Conservation (phyloP, 805 yeast genomes). For the Lachancea sp. region DNA sequence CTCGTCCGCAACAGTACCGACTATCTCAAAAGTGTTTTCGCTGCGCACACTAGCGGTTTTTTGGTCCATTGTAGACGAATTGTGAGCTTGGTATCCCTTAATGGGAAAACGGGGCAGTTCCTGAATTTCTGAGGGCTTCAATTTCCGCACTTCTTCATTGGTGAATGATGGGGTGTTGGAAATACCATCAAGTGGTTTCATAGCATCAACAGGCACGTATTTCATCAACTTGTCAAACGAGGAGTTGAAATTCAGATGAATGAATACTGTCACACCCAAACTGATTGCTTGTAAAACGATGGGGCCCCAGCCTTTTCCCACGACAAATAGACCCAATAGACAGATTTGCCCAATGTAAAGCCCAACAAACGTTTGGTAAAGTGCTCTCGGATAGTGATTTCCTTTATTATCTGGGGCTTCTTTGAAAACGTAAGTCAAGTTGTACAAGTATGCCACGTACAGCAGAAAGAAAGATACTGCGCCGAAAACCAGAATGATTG, state of each 20-base stretch:
- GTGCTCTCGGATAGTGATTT: conserved; percentile 76
- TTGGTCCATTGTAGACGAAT: conserved; percentile 10
- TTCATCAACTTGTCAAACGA: conserved; percentile 61
- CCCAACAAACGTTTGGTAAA: conserved; percentile 84
- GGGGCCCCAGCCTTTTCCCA: conserved; percentile 95
- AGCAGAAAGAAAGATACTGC: conserved; percentile 61
- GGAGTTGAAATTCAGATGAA: conserved; percentile 54
- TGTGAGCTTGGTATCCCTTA: conserved; percentile 22
- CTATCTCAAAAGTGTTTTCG: conserved; percentile 24
- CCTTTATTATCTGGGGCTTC: conserved; percentile 77
- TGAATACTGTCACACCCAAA: conserved; percentile 57
- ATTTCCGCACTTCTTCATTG: conserved; percentile 11
- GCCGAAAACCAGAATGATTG: conserved; percentile 72
- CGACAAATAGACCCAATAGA: conserved; percentile 76
- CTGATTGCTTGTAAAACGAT: conserved; percentile 67
- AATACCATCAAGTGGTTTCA: conserved; percentile 71
- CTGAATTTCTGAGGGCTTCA: conserved; percentile 17
- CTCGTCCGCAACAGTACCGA: conserved; percentile 8
- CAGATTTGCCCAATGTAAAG: conserved; percentile 83
- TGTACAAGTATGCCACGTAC: conserved; percentile 75
- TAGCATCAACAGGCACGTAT: conserved; percentile 61
- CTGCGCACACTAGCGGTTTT: conserved; percentile 14
- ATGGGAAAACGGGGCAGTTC: conserved; percentile 30
- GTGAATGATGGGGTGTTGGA: conserved; percentile 51
- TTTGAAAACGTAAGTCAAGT: conserved; percentile 60